phyloP scores from a whole-genome alignment of 768 basidiomycete genomes.

The Trametes cubensis region DNA sequence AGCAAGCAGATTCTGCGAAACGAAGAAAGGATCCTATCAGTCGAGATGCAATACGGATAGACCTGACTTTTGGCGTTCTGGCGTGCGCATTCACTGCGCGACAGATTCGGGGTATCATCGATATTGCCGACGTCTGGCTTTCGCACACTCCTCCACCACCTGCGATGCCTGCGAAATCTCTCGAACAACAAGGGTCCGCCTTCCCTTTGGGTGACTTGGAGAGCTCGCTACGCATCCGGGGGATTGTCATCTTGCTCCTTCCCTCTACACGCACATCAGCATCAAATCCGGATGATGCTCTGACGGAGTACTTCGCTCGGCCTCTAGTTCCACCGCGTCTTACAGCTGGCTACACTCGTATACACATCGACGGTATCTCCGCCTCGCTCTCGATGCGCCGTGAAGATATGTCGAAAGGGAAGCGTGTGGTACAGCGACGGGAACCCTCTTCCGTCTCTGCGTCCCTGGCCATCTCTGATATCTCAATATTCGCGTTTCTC shows the following conservation, averaged over 20 bases:
- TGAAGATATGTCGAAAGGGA: neutral
- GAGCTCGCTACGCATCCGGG: slow-evolving; percentile 41
- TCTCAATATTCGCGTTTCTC: slow-evolving; percentile 60
- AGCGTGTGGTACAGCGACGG: neutral
- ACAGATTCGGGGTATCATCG: slow-evolving; percentile 55
- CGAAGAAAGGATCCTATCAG: neutral
- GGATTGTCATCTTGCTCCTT: slow-evolving; percentile 53
- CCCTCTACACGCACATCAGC: slow-evolving; percentile 32
- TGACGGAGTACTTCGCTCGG: slow-evolving; percentile 52
- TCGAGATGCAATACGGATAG: slow-evolving; percentile 32
- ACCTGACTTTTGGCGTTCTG: slow-evolving; percentile 52
- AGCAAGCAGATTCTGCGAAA: neutral
- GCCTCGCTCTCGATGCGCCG: slow-evolving; percentile 28
- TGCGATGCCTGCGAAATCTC: neutral
- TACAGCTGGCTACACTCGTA: slow-evolving; percentile 53
- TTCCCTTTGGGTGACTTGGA: slow-evolving; percentile 37
- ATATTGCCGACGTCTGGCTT: slow-evolving; percentile 30
- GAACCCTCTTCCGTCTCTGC: slow-evolving; percentile 9
- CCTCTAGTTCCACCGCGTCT: slow-evolving; percentile 62
- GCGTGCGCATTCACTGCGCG: slow-evolving; percentile 58
- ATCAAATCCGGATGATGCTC: slow-evolving; percentile 22
- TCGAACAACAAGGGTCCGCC: neutral
- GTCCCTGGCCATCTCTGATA: slow-evolving; percentile 40
- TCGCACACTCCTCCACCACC: slow-evolving; percentile 21
- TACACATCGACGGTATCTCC: slow-evolving; percentile 33